phyloP scores from a whole-genome alignment of 768 basidiomycete genomes.

The Punctularia strigosozonata region DNA sequence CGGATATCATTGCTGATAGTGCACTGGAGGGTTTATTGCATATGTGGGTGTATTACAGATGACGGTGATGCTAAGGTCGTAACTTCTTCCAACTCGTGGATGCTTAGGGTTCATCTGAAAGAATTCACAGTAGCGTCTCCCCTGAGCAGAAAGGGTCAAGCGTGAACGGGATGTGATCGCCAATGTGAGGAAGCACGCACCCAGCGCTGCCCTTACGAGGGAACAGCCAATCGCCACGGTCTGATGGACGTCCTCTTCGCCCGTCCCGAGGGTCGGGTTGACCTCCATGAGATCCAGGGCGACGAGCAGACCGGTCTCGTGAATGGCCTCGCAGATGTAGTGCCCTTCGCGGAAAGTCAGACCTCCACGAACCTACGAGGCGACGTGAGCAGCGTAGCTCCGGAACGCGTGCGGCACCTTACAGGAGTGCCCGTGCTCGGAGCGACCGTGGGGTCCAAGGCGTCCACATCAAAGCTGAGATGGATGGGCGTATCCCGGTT shows the following conservation, averaged over 20 bases:
- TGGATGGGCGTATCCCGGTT: conserved; percentile 79
- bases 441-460: conserved; percentile 90
- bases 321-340: conserved; percentile 88
- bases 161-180: background rate
- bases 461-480: conserved; percentile 93
- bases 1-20: no score
- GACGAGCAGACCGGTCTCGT: conserved; percentile 87
- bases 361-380: conserved; percentile 73
- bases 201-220: conserved; percentile 70
- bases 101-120: no score
- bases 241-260: conserved; percentile 73
- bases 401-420: conserved; percentile 11
- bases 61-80: no score
- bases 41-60: no score
- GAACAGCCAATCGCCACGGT: conserved; percentile 90
- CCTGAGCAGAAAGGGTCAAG: conserved; percentile 11
- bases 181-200: conserved; percentile 26
- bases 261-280: conserved; percentile 91
- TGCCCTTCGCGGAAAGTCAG: conserved; percentile 97
- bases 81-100: no score
- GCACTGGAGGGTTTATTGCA: no score
- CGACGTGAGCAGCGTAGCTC: background rate
- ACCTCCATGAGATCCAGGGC: conserved; percentile 97
- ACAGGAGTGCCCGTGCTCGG: conserved; percentile 92
- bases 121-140: conserved; percentile 22